These are phyloP conservation scores for Podosphaera fusca DNA, from an alignment of 2,329 filamentous ascomycete species.

Conservation along the genomic window DNA sequence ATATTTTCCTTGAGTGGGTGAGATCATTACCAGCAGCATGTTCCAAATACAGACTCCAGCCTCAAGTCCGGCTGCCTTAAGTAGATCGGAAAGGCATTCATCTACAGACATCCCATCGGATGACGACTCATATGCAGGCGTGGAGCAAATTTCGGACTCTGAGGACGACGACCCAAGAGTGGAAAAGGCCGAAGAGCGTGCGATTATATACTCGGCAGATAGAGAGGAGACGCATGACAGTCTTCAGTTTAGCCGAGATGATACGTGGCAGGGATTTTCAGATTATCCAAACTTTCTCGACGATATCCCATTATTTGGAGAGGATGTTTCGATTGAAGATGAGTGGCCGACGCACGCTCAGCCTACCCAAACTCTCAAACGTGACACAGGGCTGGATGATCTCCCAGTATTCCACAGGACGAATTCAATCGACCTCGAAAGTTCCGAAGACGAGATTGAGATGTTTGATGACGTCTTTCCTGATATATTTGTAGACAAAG, in stretches of 20 bases:
- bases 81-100: slow-evolving; percentile 10
- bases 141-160: slow-evolving; percentile 59
- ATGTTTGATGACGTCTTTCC: slow-evolving; percentile 48
- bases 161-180: slow-evolving; percentile 65
- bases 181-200: slow-evolving; percentile 53
- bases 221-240: slow-evolving; percentile 19
- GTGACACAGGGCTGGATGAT: slow-evolving; percentile 1
- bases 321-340: slow-evolving; percentile 2
- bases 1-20: background rate
- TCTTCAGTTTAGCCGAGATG: slow-evolving; percentile 18
- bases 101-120: slow-evolving; percentile 31
- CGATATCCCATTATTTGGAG: slow-evolving; percentile 17
- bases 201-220: slow-evolving; percentile 30
- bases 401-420: background rate
- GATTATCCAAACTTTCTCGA: slow-evolving; percentile 9
- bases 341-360: background rate
- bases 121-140: slow-evolving; percentile 42
- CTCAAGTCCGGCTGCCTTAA: slow-evolving; percentile 14
- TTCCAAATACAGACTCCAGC: slow-evolving; percentile 21
- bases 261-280: slow-evolving; percentile 31
- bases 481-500: slow-evolving; percentile 58
- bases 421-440: slow-evolving; percentile 45
- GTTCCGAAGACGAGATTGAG: slow-evolving; percentile 35
- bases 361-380: background rate
- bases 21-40: background rate